phyloP scores from a whole-genome alignment of 345 rosid species.

The Hypericum perforatum region DNA sequence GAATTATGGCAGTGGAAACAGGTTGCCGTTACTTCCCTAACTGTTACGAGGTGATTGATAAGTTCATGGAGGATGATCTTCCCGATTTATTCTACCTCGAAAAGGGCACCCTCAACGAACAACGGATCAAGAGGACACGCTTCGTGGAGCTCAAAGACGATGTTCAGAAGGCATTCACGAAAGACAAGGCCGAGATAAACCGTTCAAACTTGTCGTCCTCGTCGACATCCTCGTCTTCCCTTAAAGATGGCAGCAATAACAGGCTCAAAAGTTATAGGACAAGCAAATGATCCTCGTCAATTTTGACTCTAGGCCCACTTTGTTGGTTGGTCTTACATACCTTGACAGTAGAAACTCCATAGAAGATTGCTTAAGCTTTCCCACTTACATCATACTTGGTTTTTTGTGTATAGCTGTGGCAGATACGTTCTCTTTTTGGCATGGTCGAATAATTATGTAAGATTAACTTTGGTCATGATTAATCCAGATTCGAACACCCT shows the following conservation, averaged over 20 bases:
- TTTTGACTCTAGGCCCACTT: too few relatives aligned
- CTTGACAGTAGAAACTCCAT: too few relatives aligned
- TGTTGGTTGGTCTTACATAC: too few relatives aligned
- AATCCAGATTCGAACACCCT: too few relatives aligned
- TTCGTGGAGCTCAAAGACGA: constrained; percentile 77
- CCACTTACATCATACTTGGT: too few relatives aligned
- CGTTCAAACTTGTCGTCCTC: constrained; percentile 49
- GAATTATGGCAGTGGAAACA: constrained; percentile 53
- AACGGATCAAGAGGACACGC: constrained; percentile 50
- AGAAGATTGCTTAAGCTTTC: too few relatives aligned
- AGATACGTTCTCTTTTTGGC: too few relatives aligned
- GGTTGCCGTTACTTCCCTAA: constrained; percentile 77
- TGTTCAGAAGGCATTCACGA: constrained; percentile 67
- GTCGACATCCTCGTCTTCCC: constrained; percentile 50
- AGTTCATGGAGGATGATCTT: constrained; percentile 94
- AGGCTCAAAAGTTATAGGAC: constrained; percentile 26
- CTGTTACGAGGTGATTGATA: constrained; percentile 81
- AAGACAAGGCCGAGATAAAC: constrained; percentile 66
- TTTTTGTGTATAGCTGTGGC: too few relatives aligned
- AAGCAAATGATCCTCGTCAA: not conserved
- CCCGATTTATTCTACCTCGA: constrained; percentile 71
- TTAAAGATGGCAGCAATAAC: constrained; percentile 19
- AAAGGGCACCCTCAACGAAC: constrained; percentile 53
- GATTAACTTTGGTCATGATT: too few relatives aligned
- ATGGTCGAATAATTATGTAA: too few relatives aligned